phyloP scores from a whole-genome alignment of 2,329 filamentous ascomycete genomes.

The Macrophomina phaseolina region DNA sequence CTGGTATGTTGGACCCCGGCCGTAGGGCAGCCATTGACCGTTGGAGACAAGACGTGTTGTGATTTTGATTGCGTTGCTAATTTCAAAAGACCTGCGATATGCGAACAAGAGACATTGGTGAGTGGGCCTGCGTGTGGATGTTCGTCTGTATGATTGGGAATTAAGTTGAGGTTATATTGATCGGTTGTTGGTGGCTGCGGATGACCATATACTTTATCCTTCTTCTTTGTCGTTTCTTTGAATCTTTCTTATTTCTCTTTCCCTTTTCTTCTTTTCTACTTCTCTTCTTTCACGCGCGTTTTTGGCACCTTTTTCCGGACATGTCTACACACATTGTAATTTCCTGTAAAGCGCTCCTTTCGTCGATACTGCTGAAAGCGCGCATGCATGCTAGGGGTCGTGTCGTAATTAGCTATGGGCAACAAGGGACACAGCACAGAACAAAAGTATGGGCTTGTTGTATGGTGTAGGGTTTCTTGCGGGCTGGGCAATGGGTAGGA shows the following conservation, averaged over 20 bases:
- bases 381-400: not conserved
- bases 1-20: constrained; percentile 50
- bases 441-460: constrained; percentile 8
- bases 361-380: not conserved
- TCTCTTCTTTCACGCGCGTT: not conserved
- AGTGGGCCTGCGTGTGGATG: not conserved
- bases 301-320: not conserved
- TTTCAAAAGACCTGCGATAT: constrained; percentile 1
- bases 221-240: not conserved
- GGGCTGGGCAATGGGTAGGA: not conserved
- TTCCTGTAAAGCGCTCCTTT: not conserved
- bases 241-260: not conserved
- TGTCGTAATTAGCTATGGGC: not conserved
- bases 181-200: not conserved
- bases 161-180: not conserved
- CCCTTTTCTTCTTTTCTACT: not conserved
- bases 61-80: constrained; percentile 25
- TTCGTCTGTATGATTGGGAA: constrained; percentile 5
- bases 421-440: not conserved
- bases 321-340: constrained; percentile 13
- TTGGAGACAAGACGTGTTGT: constrained; percentile 57
- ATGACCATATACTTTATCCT: not conserved
- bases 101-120: not conserved
- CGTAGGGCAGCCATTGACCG: constrained; percentile 65
- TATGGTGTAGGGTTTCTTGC: not conserved